Evolutionary conservation across 441 rosid genomes (phyloP).

Genomic region (Syzygium malaccense): DNA sequence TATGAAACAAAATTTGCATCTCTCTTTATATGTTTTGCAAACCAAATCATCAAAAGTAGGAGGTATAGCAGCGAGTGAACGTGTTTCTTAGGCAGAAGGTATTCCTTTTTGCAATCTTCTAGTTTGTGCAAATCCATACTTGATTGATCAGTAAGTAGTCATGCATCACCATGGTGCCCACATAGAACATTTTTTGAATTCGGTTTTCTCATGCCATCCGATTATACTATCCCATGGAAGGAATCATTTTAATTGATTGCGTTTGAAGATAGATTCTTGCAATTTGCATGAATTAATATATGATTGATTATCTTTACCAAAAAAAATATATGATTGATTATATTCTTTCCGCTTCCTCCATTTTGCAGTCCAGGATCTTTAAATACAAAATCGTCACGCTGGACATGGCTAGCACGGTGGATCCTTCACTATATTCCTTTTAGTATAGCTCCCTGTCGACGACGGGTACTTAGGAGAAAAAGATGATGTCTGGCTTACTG

Average conservation of each 20-base stretch:
- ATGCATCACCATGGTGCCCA: not conserved
- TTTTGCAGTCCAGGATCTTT: not conserved
- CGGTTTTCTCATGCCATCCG: not conserved
- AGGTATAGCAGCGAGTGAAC: not conserved
- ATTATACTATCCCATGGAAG: not conserved
- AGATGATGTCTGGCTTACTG: not conserved
- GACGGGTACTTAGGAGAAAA: not conserved
- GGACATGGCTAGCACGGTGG: not conserved
- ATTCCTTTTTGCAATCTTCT: not conserved
- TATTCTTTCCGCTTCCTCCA: not conserved
- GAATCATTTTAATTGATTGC: not conserved
- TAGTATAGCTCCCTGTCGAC: not conserved
- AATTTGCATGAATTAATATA: not conserved
- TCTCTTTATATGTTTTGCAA: not conserved
- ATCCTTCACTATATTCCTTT: not conserved
- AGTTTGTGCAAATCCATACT: not conserved
- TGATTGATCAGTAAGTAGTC: not conserved
- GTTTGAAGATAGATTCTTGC: not conserved
- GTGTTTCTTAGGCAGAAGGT: not conserved
- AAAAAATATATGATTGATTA: not conserved
- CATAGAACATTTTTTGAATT: not conserved
- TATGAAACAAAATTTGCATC: not conserved
- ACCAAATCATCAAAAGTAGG: not conserved
- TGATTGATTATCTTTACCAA: not conserved
- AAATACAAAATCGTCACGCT: not conserved